Evolutionary conservation across 225 moss, liverwort and hornwort genomes (phyloP), one percentile per base, ranked within the genome.

Genomic region (Rhytidiadelphus loreus): DNA sequence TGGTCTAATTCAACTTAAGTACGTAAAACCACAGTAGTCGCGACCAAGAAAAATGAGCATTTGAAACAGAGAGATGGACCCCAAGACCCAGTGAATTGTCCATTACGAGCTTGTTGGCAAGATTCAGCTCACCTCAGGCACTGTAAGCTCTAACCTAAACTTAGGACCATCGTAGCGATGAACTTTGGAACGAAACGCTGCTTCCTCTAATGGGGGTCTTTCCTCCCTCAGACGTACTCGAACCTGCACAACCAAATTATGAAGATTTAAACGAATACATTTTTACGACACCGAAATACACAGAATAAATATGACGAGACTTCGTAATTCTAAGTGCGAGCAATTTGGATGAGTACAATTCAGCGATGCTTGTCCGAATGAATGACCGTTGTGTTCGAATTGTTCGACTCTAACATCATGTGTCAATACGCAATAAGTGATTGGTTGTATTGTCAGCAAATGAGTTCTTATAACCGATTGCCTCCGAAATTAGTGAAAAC

Each of bases 81-180:
- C 81, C 59, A 39, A 82, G 56, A 83, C n/a, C 53, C 81, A 85
- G 56, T n/a, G 11, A 73, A 37, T 29, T 23, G 55, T 56, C 64
- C 63, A 86, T 71, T 41, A 55, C 62, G 26, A 86, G 57, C 84
- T 66, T 29, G 70, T 85, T 80, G 39, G 80, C 88, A 88, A 69
- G 83, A 65, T 74, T 23, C 69, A 78, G 71, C 80, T 83, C 92
- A 98, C 98, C 97, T 98, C 96, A 64, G 93, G 86, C 88, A 92
- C 90, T 59, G 96, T 96, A 37, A 98, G 96, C 93, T 96, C 96
- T 74, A 97, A 94, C 90, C 96, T 95, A 90, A 98, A 98, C 77
- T 96, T 98, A 21, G 97, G 95, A 79, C 96, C 97, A 91, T 97
- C 97, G 87, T 98, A 98, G 65, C 95, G 94, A 88, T 90, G 93